Base-by-base conservation (phyloP, 305 asterid species). In the Fraxinus platypoda region DNA sequence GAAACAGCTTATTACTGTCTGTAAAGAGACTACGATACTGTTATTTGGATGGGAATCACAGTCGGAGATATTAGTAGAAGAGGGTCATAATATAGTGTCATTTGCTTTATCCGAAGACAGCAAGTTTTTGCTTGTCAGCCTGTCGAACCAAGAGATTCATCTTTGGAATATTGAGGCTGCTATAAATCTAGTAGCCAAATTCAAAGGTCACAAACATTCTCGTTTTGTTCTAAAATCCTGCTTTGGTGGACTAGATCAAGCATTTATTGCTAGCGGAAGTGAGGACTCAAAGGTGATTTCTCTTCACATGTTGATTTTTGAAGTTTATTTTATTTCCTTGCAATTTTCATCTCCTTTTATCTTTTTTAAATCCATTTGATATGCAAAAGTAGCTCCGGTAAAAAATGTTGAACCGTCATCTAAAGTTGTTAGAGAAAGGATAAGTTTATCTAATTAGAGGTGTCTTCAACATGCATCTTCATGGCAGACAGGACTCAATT, bases 191-290 rank as follows among this genome's bases (percentile, higher is more conserved):
- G 78, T 91, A 75, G 90, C 90, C 78, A 92, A 87, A 83, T 94
- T 86, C 87, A 89, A 85, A 88, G 98, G 99, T 84, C 97, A 94
- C 88, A 92, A 88, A 78, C 94, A 93, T 31, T 54, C 93, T 49
- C 94, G 98, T 30, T 93, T 87, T 79, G 88, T 95, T 15, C 89
- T 91, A 46, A 88, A 92, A 86, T 89, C 97, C 33, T 95, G 98
- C 87, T 92, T 95, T 41, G 98, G 98, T 76, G 98, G 98, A 74
- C 81, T 87, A 33, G 88, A 90, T 8, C 95, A 93, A 86, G 89
- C 92, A 78, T 95, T 93, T 78, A 82, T 93, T 74, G 97, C 97
- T 70, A 92, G 98, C 41, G 99, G 99, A 77, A 95, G 99, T 6
- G 99, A 95, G 88, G 97, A 93, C 87, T 93, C 97, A 25, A 93